Base-by-base conservation (phyloP, 2,329 filamentous ascomycete genomes). In the Xylariales sp. region DNA sequence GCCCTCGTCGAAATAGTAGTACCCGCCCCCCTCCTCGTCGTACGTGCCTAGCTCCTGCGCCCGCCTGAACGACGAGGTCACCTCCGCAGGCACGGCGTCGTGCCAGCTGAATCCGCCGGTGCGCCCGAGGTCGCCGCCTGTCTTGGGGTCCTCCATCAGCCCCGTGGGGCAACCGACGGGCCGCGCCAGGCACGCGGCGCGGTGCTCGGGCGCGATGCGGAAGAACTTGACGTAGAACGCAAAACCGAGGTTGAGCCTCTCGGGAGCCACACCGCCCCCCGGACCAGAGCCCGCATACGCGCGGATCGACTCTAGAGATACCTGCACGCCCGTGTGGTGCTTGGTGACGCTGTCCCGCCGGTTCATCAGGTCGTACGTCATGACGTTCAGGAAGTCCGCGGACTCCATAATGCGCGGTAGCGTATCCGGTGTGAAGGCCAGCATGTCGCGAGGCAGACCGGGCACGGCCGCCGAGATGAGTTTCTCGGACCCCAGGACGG, bases 311-410 rank as follows among this genome's bases (percentile, higher is more conserved):
- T 68, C 60, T 4, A 72, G 51, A 4, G 78, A 77, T 13, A 65
- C 67, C 28, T 61, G 46, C 14, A 84, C 61, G 5, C 76, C 75
- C 10, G 69, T 73, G 48, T 84, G 79, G 52, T 85, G 82, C 13
- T 64, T 67, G 2, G 81, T 85, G 14, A 65, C 55, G 29, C 62
- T 72, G 55, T 85, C 76, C 15, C 83, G 73, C 6, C 83, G 78
- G 61, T 85, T 86, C 73, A 84, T 82, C 33, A 88, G 55, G 52
- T 88, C 83, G 55, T 87, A 87, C 7, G 74, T 71, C 82, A 86
- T 86, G 45, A 87, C 33, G 51, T 86, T 86, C 51, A 86, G 66
- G 51, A 79, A 82, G 53, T 87, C 80, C 14, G 85, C 70, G 2
- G 68, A 65, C 11, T 62, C 54, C 63, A 74, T 76, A 47, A 86